Base-by-base conservation (phyloP, 2,329 filamentous ascomycete genomes). In the Allantophomopsis lycopodina region DNA sequence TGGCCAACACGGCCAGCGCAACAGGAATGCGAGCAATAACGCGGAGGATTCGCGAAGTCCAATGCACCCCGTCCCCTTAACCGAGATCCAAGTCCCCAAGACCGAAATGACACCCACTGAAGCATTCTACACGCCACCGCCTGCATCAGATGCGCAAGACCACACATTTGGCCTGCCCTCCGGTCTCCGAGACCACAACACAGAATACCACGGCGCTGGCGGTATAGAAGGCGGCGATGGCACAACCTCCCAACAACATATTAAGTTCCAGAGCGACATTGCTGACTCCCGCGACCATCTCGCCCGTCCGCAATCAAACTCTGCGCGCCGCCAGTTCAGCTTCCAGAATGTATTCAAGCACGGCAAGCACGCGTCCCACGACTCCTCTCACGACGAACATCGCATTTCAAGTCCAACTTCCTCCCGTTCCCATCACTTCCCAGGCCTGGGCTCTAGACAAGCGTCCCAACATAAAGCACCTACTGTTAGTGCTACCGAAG, bases 291-390 rank as follows among this genome's bases (percentile, higher is more conserved):
- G 39, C 6, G n/a, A 18, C 20, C 15, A 13, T 5, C 21, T 33
- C 8, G 60, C 55, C 49, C 59, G 55, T 15, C 78, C 79, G 2
- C 77, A 77, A 4, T 76, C 69, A 3, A 73, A 71, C 40, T 64
- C 65, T 21, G 74, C 81, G 10, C 73, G 66, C 47, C 73, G 89
- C 44, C 85, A 94, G 55, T 98, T 96, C 61, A 93, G 84, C 14
- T 96, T 96, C 66, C 81, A 88, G 47, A 86, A 83, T 48, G 76
- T 94, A 39, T 91, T 95, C 35, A 35, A 48, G 23, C 53, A 51
- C 40, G 44, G 44, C 1, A 40, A 46, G 20, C 17, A 20, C 37
- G 18, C 35, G 12, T n/a, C 20, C 20, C 23, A 41, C 44, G 50
- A 38, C 32, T 37, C 35, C 37, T 28, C 39, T 44, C 12, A 23